phyloP scores from a whole-genome alignment of 306 rosid species.

The Parietaria judaica region DNA sequence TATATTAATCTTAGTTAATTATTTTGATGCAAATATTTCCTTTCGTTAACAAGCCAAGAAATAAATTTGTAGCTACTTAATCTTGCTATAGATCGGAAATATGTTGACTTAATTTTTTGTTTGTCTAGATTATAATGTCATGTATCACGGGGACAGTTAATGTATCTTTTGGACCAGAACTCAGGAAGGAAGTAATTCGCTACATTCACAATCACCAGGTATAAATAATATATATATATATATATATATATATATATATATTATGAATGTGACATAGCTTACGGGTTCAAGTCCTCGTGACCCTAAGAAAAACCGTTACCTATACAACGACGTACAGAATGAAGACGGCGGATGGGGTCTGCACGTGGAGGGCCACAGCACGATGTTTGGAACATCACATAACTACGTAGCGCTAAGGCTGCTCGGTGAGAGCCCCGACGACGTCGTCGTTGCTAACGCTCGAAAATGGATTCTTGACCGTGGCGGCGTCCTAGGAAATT shows the following conservation, averaged over 20 bases:
- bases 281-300: no score
- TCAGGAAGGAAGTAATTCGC: slow-evolving; percentile 48
- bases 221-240: not conserved
- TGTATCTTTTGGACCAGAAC: slow-evolving; percentile 41
- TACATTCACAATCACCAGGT: slow-evolving; percentile 73
- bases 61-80: no score
- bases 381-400: slow-evolving; percentile 53
- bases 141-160: slow-evolving; percentile 49
- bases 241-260: not conserved
- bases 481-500: slow-evolving; percentile 46
- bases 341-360: slow-evolving; percentile 54
- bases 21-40: no score
- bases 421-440: slow-evolving; percentile 41
- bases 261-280: no score
- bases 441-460: slow-evolving; percentile 30
- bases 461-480: slow-evolving; percentile 59
- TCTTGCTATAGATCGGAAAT: not conserved
- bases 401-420: slow-evolving; percentile 51
- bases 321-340: no score
- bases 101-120: not conserved
- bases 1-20: no score
- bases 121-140: slow-evolving; percentile 25
- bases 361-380: slow-evolving; percentile 48
- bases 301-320: no score
- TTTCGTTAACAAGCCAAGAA: no score